Evolutionary conservation across 257 asterid genomes (phyloP).

Genomic region (Penstemon newberryi): DNA sequence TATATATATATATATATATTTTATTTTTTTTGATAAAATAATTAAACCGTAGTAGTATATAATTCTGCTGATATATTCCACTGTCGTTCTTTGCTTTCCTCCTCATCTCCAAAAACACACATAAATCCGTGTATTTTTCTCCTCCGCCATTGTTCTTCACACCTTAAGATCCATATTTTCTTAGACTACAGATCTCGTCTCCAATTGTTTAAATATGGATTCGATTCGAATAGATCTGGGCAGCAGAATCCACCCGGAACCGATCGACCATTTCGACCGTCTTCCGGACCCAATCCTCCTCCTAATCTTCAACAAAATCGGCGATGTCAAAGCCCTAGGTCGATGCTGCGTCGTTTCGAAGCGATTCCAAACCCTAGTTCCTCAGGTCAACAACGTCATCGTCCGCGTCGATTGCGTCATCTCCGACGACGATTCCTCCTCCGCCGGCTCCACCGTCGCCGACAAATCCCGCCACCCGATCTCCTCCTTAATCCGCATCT

Average conservation of each 20-base stretch:
- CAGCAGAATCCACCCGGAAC: slow-evolving; percentile 46
- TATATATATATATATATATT: too few species aligned
- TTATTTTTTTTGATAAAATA: too few species aligned
- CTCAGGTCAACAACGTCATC: slow-evolving; percentile 79
- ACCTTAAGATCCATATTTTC: slow-evolving; percentile 19
- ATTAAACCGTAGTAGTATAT: too few species aligned
- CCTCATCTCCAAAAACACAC: slow-evolving; percentile 14
- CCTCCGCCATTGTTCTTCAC: slow-evolving; percentile 27
- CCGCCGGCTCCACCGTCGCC: slow-evolving; percentile 28
- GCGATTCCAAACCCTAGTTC: slow-evolving; percentile 71
- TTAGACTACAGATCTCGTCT: not conserved
- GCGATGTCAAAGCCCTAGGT: slow-evolving; percentile 85
- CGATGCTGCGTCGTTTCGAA: slow-evolving; percentile 77
- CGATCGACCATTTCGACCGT: slow-evolving; percentile 72
- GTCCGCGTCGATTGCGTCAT: slow-evolving; percentile 96
- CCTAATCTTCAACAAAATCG: slow-evolving; percentile 79
- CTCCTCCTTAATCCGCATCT: slow-evolving; percentile 59
- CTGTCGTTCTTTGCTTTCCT: not conserved
- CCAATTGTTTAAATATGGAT: slow-evolving; percentile 26
- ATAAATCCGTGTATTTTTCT: slow-evolving; percentile 11
- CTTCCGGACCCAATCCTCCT: slow-evolving; percentile 72
- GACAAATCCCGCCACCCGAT: slow-evolving; percentile 63
- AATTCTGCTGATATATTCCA: not conserved
- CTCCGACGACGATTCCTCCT: slow-evolving; percentile 73
- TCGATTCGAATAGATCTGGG: slow-evolving; percentile 60